phyloP scores from a whole-genome alignment of 129 eudicot genomes.

The Smallanthus sonchifolius region DNA sequence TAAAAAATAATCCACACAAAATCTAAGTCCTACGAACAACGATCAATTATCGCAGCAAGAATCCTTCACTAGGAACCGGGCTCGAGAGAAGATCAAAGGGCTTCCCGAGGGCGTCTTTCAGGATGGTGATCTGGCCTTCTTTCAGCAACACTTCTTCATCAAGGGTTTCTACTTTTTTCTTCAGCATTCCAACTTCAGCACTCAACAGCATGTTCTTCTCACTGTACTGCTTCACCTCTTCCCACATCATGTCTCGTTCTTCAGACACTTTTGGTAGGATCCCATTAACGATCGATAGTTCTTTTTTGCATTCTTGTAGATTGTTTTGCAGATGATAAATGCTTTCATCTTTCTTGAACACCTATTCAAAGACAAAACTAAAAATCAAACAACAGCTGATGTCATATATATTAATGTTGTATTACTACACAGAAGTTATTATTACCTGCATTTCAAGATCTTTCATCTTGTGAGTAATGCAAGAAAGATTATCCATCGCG shows the following conservation, averaged over 20 bases:
- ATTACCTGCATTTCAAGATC: constrained; percentile 86
- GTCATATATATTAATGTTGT: not conserved
- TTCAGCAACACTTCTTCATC: constrained; percentile 83
- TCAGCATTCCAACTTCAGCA: constrained; percentile 58
- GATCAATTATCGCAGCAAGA: constrained; percentile 29
- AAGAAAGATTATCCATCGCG: constrained; percentile 68
- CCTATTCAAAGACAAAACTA: constrained; percentile 21
- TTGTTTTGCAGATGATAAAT: constrained; percentile 59
- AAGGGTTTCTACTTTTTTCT: constrained; percentile 70
- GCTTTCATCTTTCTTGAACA: constrained; percentile 82
- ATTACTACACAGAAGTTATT: not conserved
- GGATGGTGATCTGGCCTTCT: constrained; percentile 90
- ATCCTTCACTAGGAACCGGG: constrained; percentile 38
- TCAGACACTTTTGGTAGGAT: constrained; percentile 75
- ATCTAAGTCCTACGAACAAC: constrained; percentile 26
- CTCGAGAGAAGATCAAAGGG: constrained; percentile 76
- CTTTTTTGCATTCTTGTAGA: constrained; percentile 73
- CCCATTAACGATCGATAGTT: constrained; percentile 54
- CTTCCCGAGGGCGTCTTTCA: constrained; percentile 72
- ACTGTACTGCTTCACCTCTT: constrained; percentile 62
- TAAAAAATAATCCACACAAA: constrained; percentile 12
- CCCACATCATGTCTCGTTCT: constrained; percentile 94
- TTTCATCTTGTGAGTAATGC: constrained; percentile 80
- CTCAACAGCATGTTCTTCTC: constrained; percentile 80
- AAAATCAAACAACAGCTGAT: not conserved